Evolutionary conservation across 2,329 filamentous ascomycete genomes (phyloP), one percentile per base, ranked within the genome.

Genomic region (Hirsutella minnesotensis): DNA sequence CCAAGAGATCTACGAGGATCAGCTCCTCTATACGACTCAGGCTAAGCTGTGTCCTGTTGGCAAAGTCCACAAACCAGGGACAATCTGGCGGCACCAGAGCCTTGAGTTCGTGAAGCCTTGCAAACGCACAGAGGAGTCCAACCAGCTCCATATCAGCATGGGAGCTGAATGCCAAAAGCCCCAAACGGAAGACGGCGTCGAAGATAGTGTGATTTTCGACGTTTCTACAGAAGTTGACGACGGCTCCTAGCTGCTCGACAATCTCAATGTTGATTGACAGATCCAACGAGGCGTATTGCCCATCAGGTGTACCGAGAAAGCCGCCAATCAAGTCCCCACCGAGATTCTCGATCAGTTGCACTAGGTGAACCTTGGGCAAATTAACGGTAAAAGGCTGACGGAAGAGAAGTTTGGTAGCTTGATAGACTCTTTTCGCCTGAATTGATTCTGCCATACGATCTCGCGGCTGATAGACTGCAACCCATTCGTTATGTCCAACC

Each of bases 111-210:
- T 18, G 18, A 3, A 40, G 44, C 15, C 36, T 29, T 0, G 19
- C 42, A 0, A 55, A 34, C 15, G 45, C 44, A 4, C 47, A 46
- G 2, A 55, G 34, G 29, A 47, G 48, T 1, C 12, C 24, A 0
- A 54, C 12, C 4, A 49, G 7, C 0, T 13, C 37, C 29, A 49
- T 42, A 4, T 51, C 20, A 10, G 16, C 8, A 1, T 44, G 8
- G 0, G 16, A 21, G 12, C 40, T 8, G 20, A 53, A 53, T 0
- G 47, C 40, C 2, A 48, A 35, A 3, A 55, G 9, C 9, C 42
- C 44, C 0, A 55, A 24, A 1, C 44, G 13, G 41, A 55, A 41
- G n/a, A 33, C 29, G 12, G 18, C 8, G 9, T 24, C 0, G 9
- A 3, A 16, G 3, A 21, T 16, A 20, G 41, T 21, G 19, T 38